Base-by-base conservation (phyloP, 345 rosid species). In the Dimocarpus longan region DNA sequence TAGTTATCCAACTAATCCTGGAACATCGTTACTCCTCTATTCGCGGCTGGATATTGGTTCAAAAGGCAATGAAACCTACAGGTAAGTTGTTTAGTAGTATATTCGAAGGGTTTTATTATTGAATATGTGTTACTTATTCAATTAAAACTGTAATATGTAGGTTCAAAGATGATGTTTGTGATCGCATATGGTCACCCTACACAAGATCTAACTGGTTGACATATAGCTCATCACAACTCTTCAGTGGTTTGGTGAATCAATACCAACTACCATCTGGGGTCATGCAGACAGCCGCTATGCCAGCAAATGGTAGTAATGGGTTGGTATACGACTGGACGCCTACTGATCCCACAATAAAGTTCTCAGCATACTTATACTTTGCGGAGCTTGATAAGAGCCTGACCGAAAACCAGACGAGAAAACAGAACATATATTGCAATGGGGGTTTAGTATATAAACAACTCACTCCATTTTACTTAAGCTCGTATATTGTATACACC, bases 251-350 rank as follows among this genome's bases (percentile, higher is more conserved):
- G 28, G 28, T 26, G 28, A 1, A 46, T 46, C 8, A 0, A 6
- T 85, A 42, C 77, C 82, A 32, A 43, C 81, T 52, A 68, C 76
- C 89, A 18, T 2, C 79, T n/a, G 66, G 10, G 39, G 85, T 80
- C 42, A 79, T 85, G 83, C 70, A 32, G 19, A 85, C 77, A 18
- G 83, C 85, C 0, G 65, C 28, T 22, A 56, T 15, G 19, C 75
- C 85, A 8, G n/a, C 28, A 26, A 70, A 76, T 72, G 32, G 50
- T 12, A 74, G 76, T 6, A 22, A 67, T 40, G 15, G 68, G 18
- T 59, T 81, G 76, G 52, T 46, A 11, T 46, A 1, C 10, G 5
- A 46, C 52, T 46, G 8, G 52, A 46, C 2, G 52, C 1, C 8
- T 46, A 11, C 2, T 5, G 52, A 46, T 11, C 52, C 52, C 52